phyloP scores from a whole-genome alignment of 495 filamentous ascomycete species.

The Penicillium psychrofluorescens region DNA sequence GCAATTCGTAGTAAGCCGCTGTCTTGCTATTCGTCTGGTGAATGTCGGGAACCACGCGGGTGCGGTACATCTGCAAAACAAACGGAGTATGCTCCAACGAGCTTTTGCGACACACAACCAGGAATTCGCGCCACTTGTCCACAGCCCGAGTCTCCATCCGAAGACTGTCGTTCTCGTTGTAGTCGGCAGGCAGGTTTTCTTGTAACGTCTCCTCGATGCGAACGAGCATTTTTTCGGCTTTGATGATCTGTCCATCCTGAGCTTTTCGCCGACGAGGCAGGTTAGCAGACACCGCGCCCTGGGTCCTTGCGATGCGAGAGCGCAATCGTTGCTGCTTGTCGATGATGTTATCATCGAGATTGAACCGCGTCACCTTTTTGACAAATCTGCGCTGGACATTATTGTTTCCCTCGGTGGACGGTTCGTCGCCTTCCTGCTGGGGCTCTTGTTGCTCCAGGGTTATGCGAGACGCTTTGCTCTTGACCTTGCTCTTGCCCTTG shows the following conservation, averaged over 20 bases:
- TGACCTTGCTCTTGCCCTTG: slow-evolving; percentile 21
- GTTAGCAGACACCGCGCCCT: slow-evolving; percentile 32
- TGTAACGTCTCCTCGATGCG: slow-evolving; percentile 52
- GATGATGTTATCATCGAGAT: slow-evolving; percentile 37
- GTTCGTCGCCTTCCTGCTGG: slow-evolving; percentile 17
- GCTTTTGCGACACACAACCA: slow-evolving; percentile 60
- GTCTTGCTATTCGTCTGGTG: slow-evolving; percentile 44
- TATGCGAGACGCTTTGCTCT: slow-evolving; percentile 18
- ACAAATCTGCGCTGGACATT: slow-evolving; percentile 11
- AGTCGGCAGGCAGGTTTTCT: slow-evolving; percentile 51
- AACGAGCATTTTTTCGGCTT: slow-evolving; percentile 71
- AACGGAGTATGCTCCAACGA: slow-evolving; percentile 48
- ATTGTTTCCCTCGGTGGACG: too few relatives aligned
- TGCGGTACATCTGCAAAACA: slow-evolving; percentile 62
- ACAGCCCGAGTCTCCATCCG: slow-evolving; percentile 52
- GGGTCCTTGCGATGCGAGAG: slow-evolving; percentile 29
- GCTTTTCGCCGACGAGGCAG: slow-evolving; percentile 31
- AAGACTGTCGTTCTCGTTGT: slow-evolving; percentile 58
- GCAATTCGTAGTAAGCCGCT: slow-evolving; percentile 49
- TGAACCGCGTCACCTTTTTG: slow-evolving; percentile 31
- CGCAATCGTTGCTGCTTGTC: slow-evolving; percentile 31
- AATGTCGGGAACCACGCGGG: slow-evolving; percentile 57
- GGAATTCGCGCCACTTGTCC: slow-evolving; percentile 66
- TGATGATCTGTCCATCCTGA: slow-evolving; percentile 59
- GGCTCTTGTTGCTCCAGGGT: slow-evolving; percentile 28